Percentiles rank a stretch among this genome's conserved stretches.
These are phyloP conservation scores for Russula abietina DNA, from an alignment of 768 basidiomycete species.

Conservation along the genomic window DNA sequence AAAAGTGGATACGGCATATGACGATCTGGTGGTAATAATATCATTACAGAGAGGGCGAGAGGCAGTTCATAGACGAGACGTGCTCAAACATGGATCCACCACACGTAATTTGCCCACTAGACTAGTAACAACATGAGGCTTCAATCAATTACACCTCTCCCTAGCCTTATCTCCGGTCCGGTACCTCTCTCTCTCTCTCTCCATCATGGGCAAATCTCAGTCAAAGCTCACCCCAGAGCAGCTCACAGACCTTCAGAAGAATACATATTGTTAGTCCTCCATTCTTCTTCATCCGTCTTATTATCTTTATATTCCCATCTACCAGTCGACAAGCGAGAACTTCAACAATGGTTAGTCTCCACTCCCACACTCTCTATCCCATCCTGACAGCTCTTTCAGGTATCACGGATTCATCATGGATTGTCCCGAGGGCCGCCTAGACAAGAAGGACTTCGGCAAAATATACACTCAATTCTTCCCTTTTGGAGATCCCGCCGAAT, in stretches of 20 bases:
- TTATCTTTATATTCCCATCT: slow-evolving; percentile 15
- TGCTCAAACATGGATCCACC: slow-evolving; percentile 12
- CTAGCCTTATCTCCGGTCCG: neutral
- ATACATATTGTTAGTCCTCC: slow-evolving; percentile 81
- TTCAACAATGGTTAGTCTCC: slow-evolving; percentile 76
- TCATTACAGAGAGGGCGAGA: slow-evolving; percentile 18
- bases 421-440: slow-evolving; percentile 93
- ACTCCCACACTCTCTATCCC: neutral
- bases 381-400: slow-evolving; percentile 41
- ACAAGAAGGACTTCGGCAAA: slow-evolving; percentile 90
- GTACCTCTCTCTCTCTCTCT: slow-evolving; percentile 23
- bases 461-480: slow-evolving; percentile 99
- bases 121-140: neutral
- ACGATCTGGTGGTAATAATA: slow-evolving; percentile 12
- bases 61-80: slow-evolving; percentile 21
- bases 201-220: slow-evolving; percentile 93
- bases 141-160: too few relatives aligned
- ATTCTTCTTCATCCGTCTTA: neutral
- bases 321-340: slow-evolving; percentile 91
- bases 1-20: slow-evolving; percentile 27
- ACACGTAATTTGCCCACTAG: slow-evolving; percentile 16
- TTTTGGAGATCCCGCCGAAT: slow-evolving; percentile 94
- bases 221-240: slow-evolving; percentile 93
- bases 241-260: slow-evolving; percentile 91
- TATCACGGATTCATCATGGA: slow-evolving; percentile 99